Conservation (phyloP, 345 rosid species). For the Salix viminalis region DNA sequence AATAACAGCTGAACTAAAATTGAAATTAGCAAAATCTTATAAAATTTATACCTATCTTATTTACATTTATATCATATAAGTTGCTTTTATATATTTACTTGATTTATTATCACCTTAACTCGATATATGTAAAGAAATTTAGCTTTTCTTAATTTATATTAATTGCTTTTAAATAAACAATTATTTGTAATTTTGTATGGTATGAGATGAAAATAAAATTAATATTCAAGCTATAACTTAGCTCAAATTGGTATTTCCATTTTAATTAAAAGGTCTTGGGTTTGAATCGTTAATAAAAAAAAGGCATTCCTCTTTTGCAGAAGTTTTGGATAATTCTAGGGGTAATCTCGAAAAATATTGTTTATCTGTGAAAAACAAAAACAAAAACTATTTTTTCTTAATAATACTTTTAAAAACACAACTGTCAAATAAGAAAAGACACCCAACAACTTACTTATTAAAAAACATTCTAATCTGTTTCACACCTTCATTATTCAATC, state of each 20-base stretch:
- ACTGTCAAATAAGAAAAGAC: too few species aligned
- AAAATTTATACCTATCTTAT: neutral
- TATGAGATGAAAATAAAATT: neutral
- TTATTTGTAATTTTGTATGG: neutral
- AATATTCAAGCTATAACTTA: neutral
- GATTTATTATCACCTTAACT: neutral
- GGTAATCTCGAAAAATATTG: fast-evolving
- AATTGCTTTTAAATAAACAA: neutral
- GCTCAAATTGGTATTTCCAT: too few species aligned
- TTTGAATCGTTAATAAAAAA: neutral
- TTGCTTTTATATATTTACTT: neutral
- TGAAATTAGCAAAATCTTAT: too few species aligned
- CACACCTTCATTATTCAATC: neutral
- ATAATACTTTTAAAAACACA: too few species aligned
- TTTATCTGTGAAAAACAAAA: too few species aligned
- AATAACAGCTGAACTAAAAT: too few species aligned
- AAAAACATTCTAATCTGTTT: neutral
- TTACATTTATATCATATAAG: neutral
- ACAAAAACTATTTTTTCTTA: too few species aligned
- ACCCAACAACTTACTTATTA: neutral
- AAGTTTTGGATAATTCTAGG: neutral
- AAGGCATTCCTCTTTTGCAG: neutral
- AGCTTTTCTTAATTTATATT: neutral
- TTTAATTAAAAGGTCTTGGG: too few species aligned
- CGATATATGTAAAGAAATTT: neutral